Evolutionary conservation across 805 yeast genomes (phyloP).

Genomic region (Candida caryicola): DNA sequence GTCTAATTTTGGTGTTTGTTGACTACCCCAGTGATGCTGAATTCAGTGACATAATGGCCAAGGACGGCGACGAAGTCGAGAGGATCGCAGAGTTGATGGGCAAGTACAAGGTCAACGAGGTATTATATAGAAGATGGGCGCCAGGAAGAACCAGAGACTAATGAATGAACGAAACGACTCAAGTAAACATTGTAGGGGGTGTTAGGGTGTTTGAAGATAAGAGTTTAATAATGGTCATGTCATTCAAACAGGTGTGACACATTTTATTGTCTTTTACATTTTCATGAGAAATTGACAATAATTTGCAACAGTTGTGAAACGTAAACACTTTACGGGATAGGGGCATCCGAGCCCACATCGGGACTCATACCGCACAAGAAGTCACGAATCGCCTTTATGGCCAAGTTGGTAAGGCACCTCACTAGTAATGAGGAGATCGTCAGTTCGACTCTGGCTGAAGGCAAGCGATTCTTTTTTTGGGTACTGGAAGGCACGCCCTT

Average conservation of each 20-base stretch:
- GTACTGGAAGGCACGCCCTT: too few species aligned
- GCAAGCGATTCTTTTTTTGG: slow-evolving; percentile 12
- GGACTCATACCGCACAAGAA: too few species aligned
- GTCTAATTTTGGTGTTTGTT: slow-evolving; percentile 66
- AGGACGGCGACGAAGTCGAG: slow-evolving; percentile 14
- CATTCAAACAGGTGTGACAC: too few species aligned
- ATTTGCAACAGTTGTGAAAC: too few species aligned
- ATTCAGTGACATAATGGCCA: slow-evolving; percentile 21
- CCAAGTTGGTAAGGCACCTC: slow-evolving; percentile 18
- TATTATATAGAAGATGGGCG: slow-evolving; percentile 77
- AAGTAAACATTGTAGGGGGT: too few species aligned
- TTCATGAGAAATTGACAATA: too few species aligned
- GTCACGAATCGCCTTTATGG: slow-evolving; percentile 11
- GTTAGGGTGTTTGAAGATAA: too few species aligned
- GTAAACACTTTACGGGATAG: too few species aligned
- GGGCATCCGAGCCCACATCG: too few species aligned
- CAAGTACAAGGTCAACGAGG: slow-evolving; percentile 56
- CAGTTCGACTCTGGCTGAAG: slow-evolving; percentile 20
- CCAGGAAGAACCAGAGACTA: slow-evolving; percentile 82
- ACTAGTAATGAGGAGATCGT: slow-evolving; percentile 19
- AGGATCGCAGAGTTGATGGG: slow-evolving; percentile 32
- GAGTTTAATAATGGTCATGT: too few species aligned
- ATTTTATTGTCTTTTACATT: too few species aligned
- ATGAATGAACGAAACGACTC: too few species aligned
- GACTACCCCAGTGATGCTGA: slow-evolving; percentile 45